Conservation (phyloP, 352 stramenopile genomes). For the Globisporangium orthogonon region DNA sequence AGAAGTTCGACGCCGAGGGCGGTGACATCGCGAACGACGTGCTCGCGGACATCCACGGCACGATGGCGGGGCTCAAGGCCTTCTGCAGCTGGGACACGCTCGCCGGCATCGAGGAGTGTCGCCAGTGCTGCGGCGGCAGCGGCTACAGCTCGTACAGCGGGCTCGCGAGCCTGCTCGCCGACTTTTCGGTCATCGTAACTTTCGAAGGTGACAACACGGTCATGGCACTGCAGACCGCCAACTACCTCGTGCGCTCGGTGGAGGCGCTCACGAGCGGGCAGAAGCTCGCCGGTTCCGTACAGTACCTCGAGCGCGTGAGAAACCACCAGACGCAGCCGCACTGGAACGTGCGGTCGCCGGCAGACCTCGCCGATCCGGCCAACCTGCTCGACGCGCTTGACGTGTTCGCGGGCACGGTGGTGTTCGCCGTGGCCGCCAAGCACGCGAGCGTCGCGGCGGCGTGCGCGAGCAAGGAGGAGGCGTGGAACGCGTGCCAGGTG, state of each 20-base stretch:
- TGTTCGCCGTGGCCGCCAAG: constrained; percentile 33
- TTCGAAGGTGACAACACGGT: constrained; percentile 97
- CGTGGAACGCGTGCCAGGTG: constrained; percentile 67
- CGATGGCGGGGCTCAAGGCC: constrained; percentile 92
- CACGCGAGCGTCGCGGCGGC: constrained; percentile 18
- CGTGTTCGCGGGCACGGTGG: constrained; percentile 46
- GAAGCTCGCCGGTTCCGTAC: constrained; percentile 48
- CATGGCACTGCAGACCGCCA: constrained; percentile 90
- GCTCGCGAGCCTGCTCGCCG: constrained; percentile 86
- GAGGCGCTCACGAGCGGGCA: constrained; percentile 45
- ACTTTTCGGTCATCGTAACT: constrained; percentile 95
- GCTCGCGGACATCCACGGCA: constrained; percentile 92
- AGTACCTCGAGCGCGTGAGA: constrained; percentile 45
- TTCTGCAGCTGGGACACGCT: constrained; percentile 88
- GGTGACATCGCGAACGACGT: constrained; percentile 56
- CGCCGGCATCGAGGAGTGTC: constrained; percentile 91
- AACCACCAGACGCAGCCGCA: constrained; percentile 16
- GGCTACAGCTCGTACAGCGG: constrained; percentile 91
- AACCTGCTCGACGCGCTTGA: constrained; percentile 38
- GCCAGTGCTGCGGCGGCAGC: constrained; percentile 93
- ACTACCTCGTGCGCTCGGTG: constrained; percentile 59
- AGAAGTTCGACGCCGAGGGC: constrained; percentile 78
- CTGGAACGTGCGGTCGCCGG: constrained; percentile 24
- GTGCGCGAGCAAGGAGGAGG: constrained; percentile 24
- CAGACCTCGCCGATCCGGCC: constrained; percentile 24